Percentiles rank a stretch among this genome's conserved stretches.
These are phyloP conservation scores for Ophiosphaerella herpotricha DNA, from an alignment of 2,329 filamentous ascomycete species.

Conservation along the genomic window DNA sequence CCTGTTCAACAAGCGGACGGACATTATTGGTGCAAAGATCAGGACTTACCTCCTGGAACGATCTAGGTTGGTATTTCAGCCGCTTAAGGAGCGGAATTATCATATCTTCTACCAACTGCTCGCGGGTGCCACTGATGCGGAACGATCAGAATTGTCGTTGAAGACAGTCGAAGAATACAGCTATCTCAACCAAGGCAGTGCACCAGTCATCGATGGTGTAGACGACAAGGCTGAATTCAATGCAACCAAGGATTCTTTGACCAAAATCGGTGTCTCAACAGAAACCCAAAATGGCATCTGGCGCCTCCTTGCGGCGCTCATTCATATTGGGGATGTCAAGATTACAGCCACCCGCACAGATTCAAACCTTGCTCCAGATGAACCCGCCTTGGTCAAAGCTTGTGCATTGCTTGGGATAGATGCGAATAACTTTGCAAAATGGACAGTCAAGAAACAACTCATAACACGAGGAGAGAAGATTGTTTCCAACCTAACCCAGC, in stretches of 20 bases:
- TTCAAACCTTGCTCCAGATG: constrained; percentile 77
- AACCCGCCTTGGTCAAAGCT: constrained; percentile 81
- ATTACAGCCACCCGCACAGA: constrained; percentile 90
- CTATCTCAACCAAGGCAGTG: constrained; percentile 93
- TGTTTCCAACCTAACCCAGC: constrained; percentile 89
- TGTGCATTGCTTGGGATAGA: constrained; percentile 88
- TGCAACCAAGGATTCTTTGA: constrained; percentile 82
- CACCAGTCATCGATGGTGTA: constrained; percentile 88
- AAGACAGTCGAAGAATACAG: constrained; percentile 88
- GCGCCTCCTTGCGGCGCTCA: constrained; percentile 82
- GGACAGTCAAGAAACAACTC: constrained; percentile 99
- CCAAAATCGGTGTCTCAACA: constrained; percentile 80
- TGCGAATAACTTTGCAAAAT: constrained; percentile 84
- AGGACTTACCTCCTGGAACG: constrained; percentile 93
- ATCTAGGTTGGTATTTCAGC: constrained; percentile 95
- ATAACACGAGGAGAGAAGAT: constrained; percentile 97
- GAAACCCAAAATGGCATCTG: constrained; percentile 83
- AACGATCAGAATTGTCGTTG: constrained; percentile 79
- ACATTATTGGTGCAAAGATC: constrained; percentile 98
- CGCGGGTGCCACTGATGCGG: constrained; percentile 83
- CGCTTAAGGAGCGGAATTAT: constrained; percentile 96
- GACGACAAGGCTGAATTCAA: constrained; percentile 94
- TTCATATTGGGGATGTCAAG: constrained; percentile 96
- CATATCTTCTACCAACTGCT: constrained; percentile 99
- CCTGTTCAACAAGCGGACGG: constrained; percentile 93